Percentiles rank a stretch among this genome's conserved stretches.
Evolutionary conservation across 257 asterid genomes (phyloP).

Genomic region (Nyctanthes arbortristis): DNA sequence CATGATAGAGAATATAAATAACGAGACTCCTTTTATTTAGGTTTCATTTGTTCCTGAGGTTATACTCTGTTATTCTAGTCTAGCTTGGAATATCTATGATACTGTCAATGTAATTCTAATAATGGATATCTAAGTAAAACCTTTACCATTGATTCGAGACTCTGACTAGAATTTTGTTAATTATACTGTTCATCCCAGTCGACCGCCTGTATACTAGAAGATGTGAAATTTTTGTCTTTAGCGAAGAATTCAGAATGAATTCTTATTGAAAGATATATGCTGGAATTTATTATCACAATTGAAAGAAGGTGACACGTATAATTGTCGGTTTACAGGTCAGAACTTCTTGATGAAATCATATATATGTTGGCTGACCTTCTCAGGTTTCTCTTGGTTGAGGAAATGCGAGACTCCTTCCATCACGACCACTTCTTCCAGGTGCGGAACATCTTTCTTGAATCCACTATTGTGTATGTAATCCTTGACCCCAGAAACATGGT

Average conservation of each 20-base stretch:
- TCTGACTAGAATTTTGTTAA: no score
- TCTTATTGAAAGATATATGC: neutral
- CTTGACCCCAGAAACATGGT: constrained; percentile 13
- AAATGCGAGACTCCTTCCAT: constrained; percentile 25
- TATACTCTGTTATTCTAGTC: no score
- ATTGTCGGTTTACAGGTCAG: neutral
- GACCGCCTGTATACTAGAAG: no score
- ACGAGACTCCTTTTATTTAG: neutral
- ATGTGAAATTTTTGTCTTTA: no score
- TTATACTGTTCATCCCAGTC: no score
- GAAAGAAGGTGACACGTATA: neutral
- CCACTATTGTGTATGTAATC: constrained; percentile 16
- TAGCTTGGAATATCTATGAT: no score
- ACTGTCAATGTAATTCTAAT: no score
- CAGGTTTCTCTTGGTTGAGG: constrained; percentile 23
- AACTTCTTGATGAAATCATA: constrained; percentile 19
- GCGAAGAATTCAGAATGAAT: no score
- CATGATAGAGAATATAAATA: neutral
- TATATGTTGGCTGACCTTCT: constrained; percentile 20
- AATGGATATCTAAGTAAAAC: no score
- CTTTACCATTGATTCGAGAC: no score
- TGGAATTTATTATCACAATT: neutral
- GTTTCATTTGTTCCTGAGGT: neutral
- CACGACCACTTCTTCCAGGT: constrained; percentile 13
- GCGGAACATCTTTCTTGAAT: constrained; percentile 19